phyloP scores from a whole-genome alignment of 345 rosid genomes.

The Jatropha curcas region DNA sequence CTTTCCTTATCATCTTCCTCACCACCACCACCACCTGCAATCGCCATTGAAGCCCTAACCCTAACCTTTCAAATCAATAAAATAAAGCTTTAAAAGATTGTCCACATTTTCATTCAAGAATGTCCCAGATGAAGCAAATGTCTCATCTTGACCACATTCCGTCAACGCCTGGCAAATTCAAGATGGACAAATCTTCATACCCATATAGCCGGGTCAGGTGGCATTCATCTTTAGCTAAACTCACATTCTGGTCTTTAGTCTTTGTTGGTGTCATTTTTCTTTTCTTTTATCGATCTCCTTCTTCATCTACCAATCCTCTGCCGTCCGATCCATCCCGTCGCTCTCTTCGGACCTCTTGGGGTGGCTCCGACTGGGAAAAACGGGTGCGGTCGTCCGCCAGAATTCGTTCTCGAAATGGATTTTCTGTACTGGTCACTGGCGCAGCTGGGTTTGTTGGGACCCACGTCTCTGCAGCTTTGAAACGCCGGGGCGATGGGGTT shows the following conservation, averaged over 20 bases:
- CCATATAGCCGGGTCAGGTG: constrained; percentile 49
- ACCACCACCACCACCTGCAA: constrained; percentile 4
- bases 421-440: constrained; percentile 84
- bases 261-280: constrained; percentile 68
- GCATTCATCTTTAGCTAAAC: constrained; percentile 75
- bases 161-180: constrained; percentile 91
- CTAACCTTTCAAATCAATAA: neutral
- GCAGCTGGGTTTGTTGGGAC: constrained; percentile 96
- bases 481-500: constrained; percentile 89
- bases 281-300: constrained; percentile 82
- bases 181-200: constrained; percentile 85
- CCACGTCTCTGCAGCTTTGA: constrained; percentile 75
- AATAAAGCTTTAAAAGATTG: neutral
- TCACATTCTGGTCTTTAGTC: constrained; percentile 81
- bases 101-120: neutral
- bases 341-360: constrained; percentile 75
- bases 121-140: constrained; percentile 55
- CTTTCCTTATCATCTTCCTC: neutral
- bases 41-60: constrained; percentile 10
- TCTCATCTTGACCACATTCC: constrained; percentile 81
- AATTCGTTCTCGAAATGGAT: constrained; percentile 60
- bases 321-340: constrained; percentile 83
- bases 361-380: constrained; percentile 81
- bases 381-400: constrained; percentile 64
- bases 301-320: constrained; percentile 31